phyloP scores from a whole-genome alignment of 2,329 filamentous ascomycete genomes.

The Fusarium devonianum region DNA sequence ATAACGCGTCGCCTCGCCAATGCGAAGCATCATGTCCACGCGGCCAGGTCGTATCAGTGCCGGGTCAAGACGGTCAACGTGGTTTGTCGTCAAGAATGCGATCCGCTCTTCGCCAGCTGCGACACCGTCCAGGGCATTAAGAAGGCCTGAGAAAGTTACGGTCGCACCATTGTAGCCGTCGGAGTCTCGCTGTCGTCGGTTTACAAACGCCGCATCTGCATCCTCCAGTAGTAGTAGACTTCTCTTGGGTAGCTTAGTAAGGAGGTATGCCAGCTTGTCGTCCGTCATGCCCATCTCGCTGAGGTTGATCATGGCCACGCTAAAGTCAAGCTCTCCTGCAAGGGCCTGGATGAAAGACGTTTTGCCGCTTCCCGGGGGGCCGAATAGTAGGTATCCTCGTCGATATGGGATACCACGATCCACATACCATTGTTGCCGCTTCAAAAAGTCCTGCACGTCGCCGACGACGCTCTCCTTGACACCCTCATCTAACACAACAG shows the following conservation, averaged over 20 bases:
- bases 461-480: slow-evolving; percentile 81
- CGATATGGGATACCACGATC: slow-evolving; percentile 95
- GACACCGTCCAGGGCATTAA: slow-evolving; percentile 89
- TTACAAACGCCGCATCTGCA: slow-evolving; percentile 88
- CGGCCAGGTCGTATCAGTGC: slow-evolving; percentile 89
- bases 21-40: slow-evolving; percentile 90
- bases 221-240: slow-evolving; percentile 88
- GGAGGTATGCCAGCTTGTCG: slow-evolving; percentile 83
- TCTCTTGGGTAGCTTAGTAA: slow-evolving; percentile 83
- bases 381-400: slow-evolving; percentile 86
- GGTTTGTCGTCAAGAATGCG: slow-evolving; percentile 93
- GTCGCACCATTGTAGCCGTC: slow-evolving; percentile 88
- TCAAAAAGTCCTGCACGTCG: slow-evolving; percentile 84
- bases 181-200: slow-evolving; percentile 75
- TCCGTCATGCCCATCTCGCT: slow-evolving; percentile 91
- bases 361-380: slow-evolving; percentile 90
- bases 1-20: slow-evolving; percentile 85
- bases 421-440: slow-evolving; percentile 84
- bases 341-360: slow-evolving; percentile 96
- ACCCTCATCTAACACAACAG: slow-evolving; percentile 84
- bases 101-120: slow-evolving; percentile 94
- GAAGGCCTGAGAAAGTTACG: slow-evolving; percentile 90
- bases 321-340: slow-evolving; percentile 90
- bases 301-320: slow-evolving; percentile 90
- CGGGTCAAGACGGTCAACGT: slow-evolving; percentile 86